Percentiles rank a stretch among this genome's conserved stretches.
Conservation (phyloP, 2,329 filamentous ascomycete genomes). For the Fusarium abutilonis region DNA sequence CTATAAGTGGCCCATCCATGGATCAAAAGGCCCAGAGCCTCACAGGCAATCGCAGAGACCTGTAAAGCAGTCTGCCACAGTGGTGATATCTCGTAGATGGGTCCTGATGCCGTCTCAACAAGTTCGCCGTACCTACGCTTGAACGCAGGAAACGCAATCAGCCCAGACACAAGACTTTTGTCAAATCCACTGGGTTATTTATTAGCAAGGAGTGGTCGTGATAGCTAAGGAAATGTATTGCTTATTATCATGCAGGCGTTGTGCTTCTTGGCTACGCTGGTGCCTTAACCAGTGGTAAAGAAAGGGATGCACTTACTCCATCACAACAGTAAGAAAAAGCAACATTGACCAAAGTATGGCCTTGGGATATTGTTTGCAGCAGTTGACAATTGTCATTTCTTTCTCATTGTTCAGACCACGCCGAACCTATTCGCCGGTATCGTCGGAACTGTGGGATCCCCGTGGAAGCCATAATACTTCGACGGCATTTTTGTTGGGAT, state of each 20-base stretch:
- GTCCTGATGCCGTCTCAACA: slow-evolving; percentile 14
- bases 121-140: slow-evolving; percentile 44
- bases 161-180: slow-evolving; percentile 29
- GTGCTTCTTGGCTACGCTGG: too few relatives aligned
- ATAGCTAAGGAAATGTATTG: too few relatives aligned
- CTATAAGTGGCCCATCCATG: slow-evolving; percentile 54
- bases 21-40: slow-evolving; percentile 51
- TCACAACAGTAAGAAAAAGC: slow-evolving; percentile 38
- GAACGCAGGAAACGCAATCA: slow-evolving; percentile 30
- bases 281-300: background rate
- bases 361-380: slow-evolving; percentile 34
- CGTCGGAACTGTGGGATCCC: slow-evolving; percentile 34
- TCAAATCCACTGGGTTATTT: slow-evolving; percentile 8
- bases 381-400: slow-evolving; percentile 32
- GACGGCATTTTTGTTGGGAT: slow-evolving; percentile 24
- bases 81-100: slow-evolving; percentile 27
- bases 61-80: slow-evolving; percentile 21
- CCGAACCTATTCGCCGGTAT: slow-evolving; percentile 34
- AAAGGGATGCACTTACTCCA: slow-evolving; percentile 17
- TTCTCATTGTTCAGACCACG: slow-evolving; percentile 35
- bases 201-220: too few relatives aligned
- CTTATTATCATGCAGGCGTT: too few relatives aligned
- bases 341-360: slow-evolving; percentile 36
- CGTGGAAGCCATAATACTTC: slow-evolving; percentile 37
- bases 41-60: slow-evolving; percentile 17